phyloP scores from a whole-genome alignment of 257 asterid species.

The Solanum appendiculatum region DNA sequence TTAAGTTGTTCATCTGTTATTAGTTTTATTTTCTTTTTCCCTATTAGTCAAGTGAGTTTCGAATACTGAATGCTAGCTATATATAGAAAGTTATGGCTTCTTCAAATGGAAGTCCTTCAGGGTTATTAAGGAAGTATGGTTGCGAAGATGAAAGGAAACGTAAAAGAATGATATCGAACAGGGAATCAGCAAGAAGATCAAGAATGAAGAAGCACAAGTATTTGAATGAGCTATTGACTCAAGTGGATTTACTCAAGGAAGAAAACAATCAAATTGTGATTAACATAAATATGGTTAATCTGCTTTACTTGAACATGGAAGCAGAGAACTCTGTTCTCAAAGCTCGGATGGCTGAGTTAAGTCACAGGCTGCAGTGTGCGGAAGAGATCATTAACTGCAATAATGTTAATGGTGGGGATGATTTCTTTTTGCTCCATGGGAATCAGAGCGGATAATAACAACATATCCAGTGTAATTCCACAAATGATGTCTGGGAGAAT shows the following conservation, averaged over 20 bases:
- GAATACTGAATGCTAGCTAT: background rate
- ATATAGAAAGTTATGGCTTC: background rate
- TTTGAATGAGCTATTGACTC: slow-evolving; percentile 30
- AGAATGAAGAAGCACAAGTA: slow-evolving; percentile 35
- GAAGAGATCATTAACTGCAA: slow-evolving; percentile 15
- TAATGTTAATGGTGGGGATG: background rate
- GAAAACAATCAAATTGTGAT: slow-evolving; percentile 19
- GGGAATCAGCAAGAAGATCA: slow-evolving; percentile 15
- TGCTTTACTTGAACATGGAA: background rate
- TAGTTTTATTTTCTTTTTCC: background rate
- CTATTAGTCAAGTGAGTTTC: background rate
- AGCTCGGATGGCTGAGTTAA: background rate
- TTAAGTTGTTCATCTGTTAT: background rate
- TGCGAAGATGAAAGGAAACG: slow-evolving; percentile 16
- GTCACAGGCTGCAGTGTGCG: slow-evolving; percentile 1
- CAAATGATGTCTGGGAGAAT: background rate
- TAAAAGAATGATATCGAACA: slow-evolving; percentile 38
- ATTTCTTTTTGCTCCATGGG: background rate
- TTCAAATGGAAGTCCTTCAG: background rate
- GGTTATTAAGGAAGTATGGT: background rate
- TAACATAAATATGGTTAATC: slow-evolving; percentile 7
- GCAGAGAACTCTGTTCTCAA: background rate
- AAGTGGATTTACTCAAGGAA: slow-evolving; percentile 20
- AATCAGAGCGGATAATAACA: background rate
- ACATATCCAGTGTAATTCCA: background rate